Conservation (phyloP, 202 grass and related monocot genomes). For the Digitaria exilis region DNA sequence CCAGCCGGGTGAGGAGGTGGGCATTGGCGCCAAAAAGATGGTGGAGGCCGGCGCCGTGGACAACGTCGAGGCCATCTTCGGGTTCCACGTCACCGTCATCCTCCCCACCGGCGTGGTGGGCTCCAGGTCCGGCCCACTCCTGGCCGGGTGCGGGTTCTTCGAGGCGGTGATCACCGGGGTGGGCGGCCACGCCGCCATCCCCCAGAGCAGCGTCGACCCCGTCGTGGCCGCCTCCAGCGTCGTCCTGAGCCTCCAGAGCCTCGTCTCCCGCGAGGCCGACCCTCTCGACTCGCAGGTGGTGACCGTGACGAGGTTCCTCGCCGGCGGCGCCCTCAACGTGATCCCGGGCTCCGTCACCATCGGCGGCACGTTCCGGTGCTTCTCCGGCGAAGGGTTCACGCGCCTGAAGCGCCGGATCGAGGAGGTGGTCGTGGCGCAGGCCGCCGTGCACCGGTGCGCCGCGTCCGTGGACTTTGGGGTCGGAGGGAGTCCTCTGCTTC, state of each 20-base stretch:
- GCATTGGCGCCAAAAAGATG: constrained; percentile 65
- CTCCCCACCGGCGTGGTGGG: constrained; percentile 57
- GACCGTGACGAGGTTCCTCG: constrained; percentile 66
- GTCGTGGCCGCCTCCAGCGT: constrained; percentile 64
- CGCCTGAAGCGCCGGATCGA: constrained; percentile 68
- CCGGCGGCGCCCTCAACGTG: constrained; percentile 61
- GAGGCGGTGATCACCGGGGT: constrained; percentile 69
- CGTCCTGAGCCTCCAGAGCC: constrained; percentile 65
- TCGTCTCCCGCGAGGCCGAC: constrained; percentile 72
- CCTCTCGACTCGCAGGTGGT: constrained; percentile 69
- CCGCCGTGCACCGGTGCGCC: constrained; percentile 66
- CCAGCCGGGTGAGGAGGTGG: constrained; percentile 75
- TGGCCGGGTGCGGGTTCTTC: constrained; percentile 71
- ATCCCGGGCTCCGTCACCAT: constrained; percentile 73
- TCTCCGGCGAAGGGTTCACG: constrained; percentile 59
- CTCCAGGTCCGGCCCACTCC: constrained; percentile 50
- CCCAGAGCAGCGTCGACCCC: constrained; percentile 57
- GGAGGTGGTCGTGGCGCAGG: constrained; percentile 73
- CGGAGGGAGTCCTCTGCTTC: constrained; percentile 46
- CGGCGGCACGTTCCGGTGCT: constrained; percentile 77
- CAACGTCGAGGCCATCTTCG: constrained; percentile 68
- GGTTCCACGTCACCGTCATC: constrained; percentile 50
- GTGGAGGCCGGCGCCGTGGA: constrained; percentile 61
- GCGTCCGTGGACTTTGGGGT: constrained; percentile 66
- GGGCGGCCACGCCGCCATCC: constrained; percentile 62